Evolutionary conservation across 306 rosid species (phyloP), one percentile per base, ranked within the genome.

Genomic region (Arachis hypogaea): DNA sequence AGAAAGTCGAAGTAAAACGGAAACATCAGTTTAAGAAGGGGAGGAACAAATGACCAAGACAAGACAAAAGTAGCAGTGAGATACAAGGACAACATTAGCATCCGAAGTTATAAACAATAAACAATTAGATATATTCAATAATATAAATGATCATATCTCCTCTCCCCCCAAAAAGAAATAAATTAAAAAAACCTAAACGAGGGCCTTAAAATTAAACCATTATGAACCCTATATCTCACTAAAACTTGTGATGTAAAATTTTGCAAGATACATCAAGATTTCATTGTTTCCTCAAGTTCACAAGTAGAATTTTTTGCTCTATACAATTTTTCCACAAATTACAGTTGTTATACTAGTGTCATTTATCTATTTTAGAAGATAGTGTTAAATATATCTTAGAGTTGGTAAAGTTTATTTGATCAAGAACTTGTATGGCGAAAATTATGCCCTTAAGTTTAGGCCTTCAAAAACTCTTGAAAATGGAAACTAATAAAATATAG

Each of bases 41-140:
- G 97, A 57, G 98, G 98, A 81, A 94, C 96, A 94, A 94, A 89
- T 0, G 97, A 86, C 98, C 97, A 91, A 43, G 96, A 86, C 77
- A 94, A 81, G 69, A 94, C 14, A 46, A 90, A 88, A 44, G 92
- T 88, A 41, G 77, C 90, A 57, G 82, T 77, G 75, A 95, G 93
- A 85, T 95, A 95, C 54, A 95, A 42, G 14, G 99, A 95, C 83
- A 95, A 51, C 65, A 95, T 90, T 36, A 95, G 81, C 86, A 95
- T 66, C 95, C 92, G 90, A 75, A 77, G 74, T 77, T 46, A 63
- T 76, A 54, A 67, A 59, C 14, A 58, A 40, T 63, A 54, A 67
- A 59, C 28, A 58, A 40, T 63, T 45, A 77, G 72, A 68, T 60
- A 36, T 61, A 76, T 56, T 72, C 52, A 11, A 49, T 0, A 59